Percentiles rank a stretch among this genome's conserved stretches.
phyloP scores from a whole-genome alignment of 768 basidiomycete species.

The Aureoboletus auriporus region DNA sequence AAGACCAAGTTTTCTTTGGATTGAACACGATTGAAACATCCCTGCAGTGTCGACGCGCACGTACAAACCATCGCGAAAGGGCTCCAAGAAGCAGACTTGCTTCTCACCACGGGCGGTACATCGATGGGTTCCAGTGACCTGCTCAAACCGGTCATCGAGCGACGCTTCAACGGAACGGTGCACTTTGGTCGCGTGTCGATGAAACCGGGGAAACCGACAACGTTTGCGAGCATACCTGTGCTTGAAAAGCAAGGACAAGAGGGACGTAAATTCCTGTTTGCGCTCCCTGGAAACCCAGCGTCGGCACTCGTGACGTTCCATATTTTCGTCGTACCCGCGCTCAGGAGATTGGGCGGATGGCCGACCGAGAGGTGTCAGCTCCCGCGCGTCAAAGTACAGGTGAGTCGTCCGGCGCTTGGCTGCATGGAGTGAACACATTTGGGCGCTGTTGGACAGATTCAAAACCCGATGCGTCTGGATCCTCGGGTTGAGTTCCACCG shows the following conservation, averaged over 20 bases:
- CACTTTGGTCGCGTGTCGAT: constrained; percentile 86
- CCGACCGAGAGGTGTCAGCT: constrained; percentile 46
- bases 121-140: constrained; percentile 90
- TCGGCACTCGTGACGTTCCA: constrained; percentile 84
- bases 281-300: constrained; percentile 87
- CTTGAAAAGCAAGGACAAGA: constrained; percentile 24
- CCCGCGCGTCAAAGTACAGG: constrained; percentile 62
- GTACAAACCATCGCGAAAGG: constrained; percentile 53
- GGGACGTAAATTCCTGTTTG: constrained; percentile 66
- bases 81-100: constrained; percentile 60
- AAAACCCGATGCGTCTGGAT: constrained; percentile 63
- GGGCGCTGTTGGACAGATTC: constrained; percentile 44
- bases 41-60: constrained; percentile 48
- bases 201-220: constrained; percentile 87
- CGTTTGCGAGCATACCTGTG: constrained; percentile 74
- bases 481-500: constrained; percentile 82
- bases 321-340: constrained; percentile 78
- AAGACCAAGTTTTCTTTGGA: constrained; percentile 17
- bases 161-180: constrained; percentile 65
- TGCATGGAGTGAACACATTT: neutral
- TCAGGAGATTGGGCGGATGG: constrained; percentile 72
- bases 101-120: constrained; percentile 86
- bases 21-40: neutral
- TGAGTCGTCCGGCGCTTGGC: constrained; percentile 26
- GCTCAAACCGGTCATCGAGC: constrained; percentile 85